Evolutionary conservation across 805 yeast genomes (phyloP).

Genomic region (Saccharomycopsis fodiens): DNA sequence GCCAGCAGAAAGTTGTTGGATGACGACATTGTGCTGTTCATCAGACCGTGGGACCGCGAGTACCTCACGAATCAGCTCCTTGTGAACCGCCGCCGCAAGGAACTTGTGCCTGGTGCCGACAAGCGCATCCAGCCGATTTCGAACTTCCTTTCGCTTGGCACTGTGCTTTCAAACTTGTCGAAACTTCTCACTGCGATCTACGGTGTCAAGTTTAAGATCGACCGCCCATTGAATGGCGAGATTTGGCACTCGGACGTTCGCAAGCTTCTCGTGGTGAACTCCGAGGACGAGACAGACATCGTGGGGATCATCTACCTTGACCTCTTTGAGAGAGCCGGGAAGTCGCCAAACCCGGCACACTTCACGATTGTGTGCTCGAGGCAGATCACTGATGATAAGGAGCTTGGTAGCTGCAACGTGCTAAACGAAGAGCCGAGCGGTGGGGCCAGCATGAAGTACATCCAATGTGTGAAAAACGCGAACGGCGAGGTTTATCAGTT

Average conservation of each 20-base stretch:
- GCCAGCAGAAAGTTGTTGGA: constrained; percentile 24
- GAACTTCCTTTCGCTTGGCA: constrained; percentile 74
- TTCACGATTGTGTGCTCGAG: constrained; percentile 95
- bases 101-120: constrained; percentile 23
- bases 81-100: constrained; percentile 20
- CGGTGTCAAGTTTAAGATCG: constrained; percentile 70
- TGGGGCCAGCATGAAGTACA: constrained; percentile 12
- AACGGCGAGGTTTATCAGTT: constrained; percentile 57
- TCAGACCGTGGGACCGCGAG: constrained; percentile 92
- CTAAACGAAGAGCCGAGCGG: constrained; percentile 15
- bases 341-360: constrained; percentile 85
- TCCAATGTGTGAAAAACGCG: constrained; percentile 21
- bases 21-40: constrained; percentile 35
- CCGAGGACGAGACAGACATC: constrained; percentile 44
- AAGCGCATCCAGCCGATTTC: constrained; percentile 41
- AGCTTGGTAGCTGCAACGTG: constrained; percentile 26
- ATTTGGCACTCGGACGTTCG: constrained; percentile 87
- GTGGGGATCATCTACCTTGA: constrained; percentile 86
- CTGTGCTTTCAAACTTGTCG: constrained; percentile 77
- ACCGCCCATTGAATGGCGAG: constrained; percentile 57
- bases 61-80: constrained; percentile 35
- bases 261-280: constrained; percentile 67
- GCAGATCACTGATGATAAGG: constrained; percentile 42
- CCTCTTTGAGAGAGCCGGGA: constrained; percentile 68
- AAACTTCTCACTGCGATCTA: constrained; percentile 62